Base-by-base conservation (phyloP, 2,329 filamentous ascomycete species). In the Cordyceps javanica region DNA sequence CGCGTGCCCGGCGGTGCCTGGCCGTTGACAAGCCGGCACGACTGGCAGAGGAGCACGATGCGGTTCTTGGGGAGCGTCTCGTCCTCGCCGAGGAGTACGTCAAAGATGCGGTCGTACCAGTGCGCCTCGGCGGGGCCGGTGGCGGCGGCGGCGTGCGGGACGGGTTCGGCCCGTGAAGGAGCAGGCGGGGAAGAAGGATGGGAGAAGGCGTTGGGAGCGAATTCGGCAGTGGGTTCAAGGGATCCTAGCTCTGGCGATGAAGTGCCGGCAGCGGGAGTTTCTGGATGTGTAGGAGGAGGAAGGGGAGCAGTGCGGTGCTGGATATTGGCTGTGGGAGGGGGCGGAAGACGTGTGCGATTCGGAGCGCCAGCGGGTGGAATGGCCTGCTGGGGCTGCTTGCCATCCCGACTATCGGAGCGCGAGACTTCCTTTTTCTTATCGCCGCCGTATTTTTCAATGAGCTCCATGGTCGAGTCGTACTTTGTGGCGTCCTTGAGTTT, bases 71-170 rank as follows among this genome's bases (percentile, higher is more conserved):
- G 84, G 13, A 89, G 86, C 5, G 90, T 95, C 73, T 99, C 94
- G 67, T 99, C 94, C 68, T 99, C 94, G 51, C 94, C 94, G 0
- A 99, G 81, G 26, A 99, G 83, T 0, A 96, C 83, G 67, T 99
- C 94, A 58, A 99, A 78, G 55, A 99, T 86, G 57, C 93, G 85
- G 70, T 99, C 94, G 72, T 97, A 99, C 94, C 94, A 99, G 68
- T 89, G 86, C 16, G 85, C 70, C 58, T 78, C 77, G 21, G 68
- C 19, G 57, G 63, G 59, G 41, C 61, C 56, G 2, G 62, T 8
- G 54, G 55, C 55, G 42, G 60, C 56, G 14, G 62, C 10, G 48
- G 56, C 53, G 23, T 30, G 1, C 10, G 48, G 16, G 3, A 21
- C 26, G n/a, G 26, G 67, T 60, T 70, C 63, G 51, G 41, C 64